Base-by-base conservation (phyloP, 495 filamentous ascomycete species). In the Aspergillus ellipticus region DNA sequence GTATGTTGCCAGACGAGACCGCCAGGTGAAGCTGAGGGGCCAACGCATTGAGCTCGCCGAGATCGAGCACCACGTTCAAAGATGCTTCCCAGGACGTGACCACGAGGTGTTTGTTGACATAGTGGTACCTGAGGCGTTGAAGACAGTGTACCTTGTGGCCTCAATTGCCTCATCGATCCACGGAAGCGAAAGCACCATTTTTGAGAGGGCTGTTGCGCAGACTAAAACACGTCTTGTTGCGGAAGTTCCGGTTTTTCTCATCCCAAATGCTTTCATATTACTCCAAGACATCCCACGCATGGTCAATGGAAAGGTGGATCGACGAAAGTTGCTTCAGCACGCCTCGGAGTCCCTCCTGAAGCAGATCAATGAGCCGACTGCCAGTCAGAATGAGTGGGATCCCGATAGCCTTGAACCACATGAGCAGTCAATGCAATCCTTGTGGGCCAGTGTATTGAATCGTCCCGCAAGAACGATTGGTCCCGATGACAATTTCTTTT, bases 401-500 rank as follows among this genome's bases (percentile, higher is more conserved):
- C 31, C 43, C 1, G 29, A 19, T 11, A 15, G 33, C 15, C 53
- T 51, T 10, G 42, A 41, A 16, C 7, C n/a, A 16, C 26, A n/a
- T 1, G 46, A 54, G 22, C 28, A 9, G 7, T 11, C 39, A 11
- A 41, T 58, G 45, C 62, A 56, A 31, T 15, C 4, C 0, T 31
- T 54, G 2, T 65, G 59, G 62, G 31, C 53, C 0, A 15, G 59
- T 7, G 42, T 49, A 15, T 51, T 65, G 1, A 19, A 41, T 13
- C 19, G 24, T 29, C 22, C 20, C 19, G 13, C 8, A 8, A 21
- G 16, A 5, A 17, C 16, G 1, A 46, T 60, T 19, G 22, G 48
- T 6, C 26, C 42, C 0, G 16, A 60, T 10, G 74, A 79, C 55
- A 76, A 68, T 62, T 83, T 84, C 69, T 82, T 84, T 57, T 60